These are phyloP conservation scores for Cystofilobasidium ferigula DNA, from an alignment of 768 basidiomycete genomes.

Conservation along the genomic window DNA sequence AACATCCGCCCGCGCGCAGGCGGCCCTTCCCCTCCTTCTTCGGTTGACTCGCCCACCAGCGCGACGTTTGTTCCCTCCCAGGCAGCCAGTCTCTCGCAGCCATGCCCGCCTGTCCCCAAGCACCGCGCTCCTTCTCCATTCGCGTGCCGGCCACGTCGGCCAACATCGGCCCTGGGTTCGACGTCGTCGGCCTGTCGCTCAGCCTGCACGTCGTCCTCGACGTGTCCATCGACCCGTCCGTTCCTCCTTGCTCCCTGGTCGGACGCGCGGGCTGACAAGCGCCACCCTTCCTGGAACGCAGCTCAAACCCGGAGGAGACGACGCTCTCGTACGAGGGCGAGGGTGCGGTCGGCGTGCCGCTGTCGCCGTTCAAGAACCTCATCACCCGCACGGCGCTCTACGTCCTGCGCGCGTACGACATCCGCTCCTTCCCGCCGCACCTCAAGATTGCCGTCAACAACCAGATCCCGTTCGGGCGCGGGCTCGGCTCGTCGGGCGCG, in stretches of 20 bases:
- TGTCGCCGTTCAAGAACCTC: slow-evolving; percentile 91
- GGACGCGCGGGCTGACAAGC: background rate
- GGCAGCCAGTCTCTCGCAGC: background rate
- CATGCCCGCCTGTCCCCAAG: slow-evolving; percentile 20
- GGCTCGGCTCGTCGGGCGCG: slow-evolving; percentile 92
- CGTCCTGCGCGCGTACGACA: slow-evolving; percentile 77
- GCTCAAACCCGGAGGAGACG: slow-evolving; percentile 23
- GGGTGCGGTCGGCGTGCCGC: slow-evolving; percentile 79
- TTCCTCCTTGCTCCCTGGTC: background rate
- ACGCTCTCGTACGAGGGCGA: slow-evolving; percentile 61
- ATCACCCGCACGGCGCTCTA: slow-evolving; percentile 95
- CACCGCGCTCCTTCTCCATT: slow-evolving; percentile 47
- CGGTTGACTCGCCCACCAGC: too few relatives aligned
- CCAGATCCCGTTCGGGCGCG: slow-evolving; percentile 92
- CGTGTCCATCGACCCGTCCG: slow-evolving; percentile 43
- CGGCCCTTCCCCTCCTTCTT: too few relatives aligned
- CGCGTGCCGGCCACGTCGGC: slow-evolving; percentile 93
- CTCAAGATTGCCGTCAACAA: slow-evolving; percentile 71
- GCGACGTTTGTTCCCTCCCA: background rate
- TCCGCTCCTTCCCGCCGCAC: slow-evolving; percentile 62
- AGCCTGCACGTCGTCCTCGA: slow-evolving; percentile 70
- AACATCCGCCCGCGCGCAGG: too few relatives aligned
- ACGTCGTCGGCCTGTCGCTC: slow-evolving; percentile 95
- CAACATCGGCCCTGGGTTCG: slow-evolving; percentile 97
- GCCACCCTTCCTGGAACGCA: background rate